Conservation (phyloP, 1,284 basidiomycete genomes). For the Chiua sp. region DNA sequence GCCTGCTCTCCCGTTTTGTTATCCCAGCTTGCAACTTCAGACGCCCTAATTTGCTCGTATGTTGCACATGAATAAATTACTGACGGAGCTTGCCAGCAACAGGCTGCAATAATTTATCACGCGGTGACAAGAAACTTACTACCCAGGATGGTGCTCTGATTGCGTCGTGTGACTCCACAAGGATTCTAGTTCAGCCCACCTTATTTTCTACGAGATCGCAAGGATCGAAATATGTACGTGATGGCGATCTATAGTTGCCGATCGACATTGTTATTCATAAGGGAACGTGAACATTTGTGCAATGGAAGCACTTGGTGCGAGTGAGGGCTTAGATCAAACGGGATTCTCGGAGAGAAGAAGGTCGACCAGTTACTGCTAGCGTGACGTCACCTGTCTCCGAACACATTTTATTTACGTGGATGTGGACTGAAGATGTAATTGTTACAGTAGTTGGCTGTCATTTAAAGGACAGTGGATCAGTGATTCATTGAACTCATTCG, state of each 20-base stretch:
- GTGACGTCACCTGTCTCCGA: background rate
- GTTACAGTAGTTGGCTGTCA: background rate
- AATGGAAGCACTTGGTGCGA: conserved; percentile 20
- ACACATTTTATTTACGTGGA: conserved; percentile 20
- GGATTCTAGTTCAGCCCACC: background rate
- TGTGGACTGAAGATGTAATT: conserved; percentile 25
- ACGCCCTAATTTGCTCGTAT: background rate
- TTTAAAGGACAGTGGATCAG: background rate
- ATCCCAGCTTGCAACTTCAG: conserved; percentile 1
- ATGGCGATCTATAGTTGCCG: conserved; percentile 2
- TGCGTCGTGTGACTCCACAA: background rate
- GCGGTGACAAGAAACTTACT: background rate
- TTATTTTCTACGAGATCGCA: background rate
- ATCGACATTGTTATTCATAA: conserved; percentile 17
- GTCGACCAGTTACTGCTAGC: background rate
- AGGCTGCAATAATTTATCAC: background rate
- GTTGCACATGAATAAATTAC: background rate
- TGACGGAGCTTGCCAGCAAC: conserved; percentile 6
- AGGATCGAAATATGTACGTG: background rate
- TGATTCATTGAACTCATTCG: background rate
- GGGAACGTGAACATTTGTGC: conserved; percentile 14
- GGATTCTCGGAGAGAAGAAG: background rate
- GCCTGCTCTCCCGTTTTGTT: conserved; percentile 13
- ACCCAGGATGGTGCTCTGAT: no score
- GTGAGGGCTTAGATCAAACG: background rate